Evolutionary conservation across 306 rosid species (phyloP), one percentile per base, ranked within the genome.

Genomic region (Elaeagnus macrophylla): DNA sequence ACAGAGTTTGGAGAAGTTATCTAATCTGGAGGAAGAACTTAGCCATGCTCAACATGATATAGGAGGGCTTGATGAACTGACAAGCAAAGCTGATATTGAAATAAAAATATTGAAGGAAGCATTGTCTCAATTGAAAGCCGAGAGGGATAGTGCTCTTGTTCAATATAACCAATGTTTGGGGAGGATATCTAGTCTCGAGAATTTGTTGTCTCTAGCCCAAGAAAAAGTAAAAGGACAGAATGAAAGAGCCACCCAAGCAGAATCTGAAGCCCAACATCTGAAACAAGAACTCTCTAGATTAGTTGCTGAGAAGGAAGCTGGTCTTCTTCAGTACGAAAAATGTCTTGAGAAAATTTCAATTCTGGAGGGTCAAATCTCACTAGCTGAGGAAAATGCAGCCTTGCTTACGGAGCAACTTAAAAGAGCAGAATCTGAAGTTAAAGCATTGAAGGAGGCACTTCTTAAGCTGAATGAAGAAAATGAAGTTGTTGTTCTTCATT

Each of bases 81-180:
- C 86, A 8, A 81, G 88, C 81, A 81, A 88, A 75, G 85, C 94
- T 37, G 99, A 93, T 64, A 88, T 85, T 48, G 99, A 93, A 78
- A 73, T 79, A 10, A 74, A 73, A 49, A 70, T 83, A 72, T 54
- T 84, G 77, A 84, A 75, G 82, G 96, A 84, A 79, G 79, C 88
- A 41, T 81, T 87, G 54, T 64, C 54, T 5, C 81, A 77, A 68
- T 45, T 93, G 55, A 75, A 83, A 75, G 74, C 71, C 13, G 83
- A 78, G 69, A 84, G 83, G 72, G 83, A 82, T 70, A 68, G 80
- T 60, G 83, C 81, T 69, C 82, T 88, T 54, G 77, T 73, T 64
- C 89, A 74, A 58, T 79, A 80, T 76, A 72, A 68, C 41, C 81
- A 72, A 50, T 84, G 83, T 72, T 72, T 82, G 72, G 74, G 76